Conservation (phyloP, 768 basidiomycete species). For the Lactarius quietus region DNA sequence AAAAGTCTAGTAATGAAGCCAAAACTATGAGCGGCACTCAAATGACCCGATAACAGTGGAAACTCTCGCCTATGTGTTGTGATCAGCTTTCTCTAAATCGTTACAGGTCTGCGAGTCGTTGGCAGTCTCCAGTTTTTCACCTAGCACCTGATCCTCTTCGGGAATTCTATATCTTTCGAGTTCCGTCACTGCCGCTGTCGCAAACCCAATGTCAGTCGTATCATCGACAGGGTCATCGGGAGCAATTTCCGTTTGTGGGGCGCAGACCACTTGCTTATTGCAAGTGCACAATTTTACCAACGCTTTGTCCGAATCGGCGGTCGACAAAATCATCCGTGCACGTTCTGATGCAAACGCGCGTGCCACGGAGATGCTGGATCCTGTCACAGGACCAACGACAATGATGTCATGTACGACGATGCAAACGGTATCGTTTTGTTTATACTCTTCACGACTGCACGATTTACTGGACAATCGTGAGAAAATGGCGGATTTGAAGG, state of each 20-base stretch:
- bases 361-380: conserved; percentile 54
- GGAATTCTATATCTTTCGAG: conserved; percentile 18
- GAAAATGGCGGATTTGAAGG: conserved; percentile 27
- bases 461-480: conserved; percentile 37
- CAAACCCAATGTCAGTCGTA: conserved; percentile 51
- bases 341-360: conserved; percentile 66
- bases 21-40: neutral
- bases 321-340: conserved; percentile 51
- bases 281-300: conserved; percentile 46
- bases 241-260: conserved; percentile 4
- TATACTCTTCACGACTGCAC: conserved; percentile 41
- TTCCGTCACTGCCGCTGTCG: conserved; percentile 39
- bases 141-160: conserved; percentile 24
- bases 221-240: conserved; percentile 34
- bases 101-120: neutral
- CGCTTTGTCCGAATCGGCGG: conserved; percentile 42
- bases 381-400: conserved; percentile 59
- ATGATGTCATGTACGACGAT: conserved; percentile 56
- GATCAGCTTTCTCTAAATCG: neutral
- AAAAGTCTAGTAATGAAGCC: neutral
- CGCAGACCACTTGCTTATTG: conserved; percentile 24
- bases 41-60: neutral
- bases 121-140: conserved; percentile 12
- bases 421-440: conserved; percentile 49
- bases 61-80: neutral